Base-by-base conservation (phyloP, 2,329 filamentous ascomycete species). In the Neofusicoccum ribis region DNA sequence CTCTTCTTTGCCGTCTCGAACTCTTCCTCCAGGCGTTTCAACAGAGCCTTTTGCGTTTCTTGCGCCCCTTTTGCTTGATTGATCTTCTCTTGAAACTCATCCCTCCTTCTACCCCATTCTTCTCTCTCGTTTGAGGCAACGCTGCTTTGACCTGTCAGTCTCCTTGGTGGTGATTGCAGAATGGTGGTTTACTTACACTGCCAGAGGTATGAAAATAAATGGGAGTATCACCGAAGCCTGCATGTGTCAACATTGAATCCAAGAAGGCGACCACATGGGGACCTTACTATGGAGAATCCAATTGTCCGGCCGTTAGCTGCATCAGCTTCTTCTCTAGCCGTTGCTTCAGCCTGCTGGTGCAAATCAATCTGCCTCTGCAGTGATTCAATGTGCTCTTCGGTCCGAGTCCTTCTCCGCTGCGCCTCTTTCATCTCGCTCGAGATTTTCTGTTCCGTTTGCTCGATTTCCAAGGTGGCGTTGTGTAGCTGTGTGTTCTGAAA, bases 141-240 rank as follows among this genome's bases (percentile, higher is more conserved):
- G 17, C 56, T 60, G 31, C 23, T 14, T 14, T 1, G 27, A 5
- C 7, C 20, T 7, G 43, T 60, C 54, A 59, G 41, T 7, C 5
- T 8, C 27, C 27, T 12, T 37, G 6, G 34, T 37, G 9, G 11
- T 2, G 1, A 27, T 2, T 23, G 8, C 2, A 2, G 3, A 7
- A 12, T 11, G 20, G 15, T 4, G n/a, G 43, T 6, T 20, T 5
- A 36, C 31, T 37, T 60, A 60, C 56, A 60, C 43, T 39, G 56
- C 56, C 2, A 60, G 17, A 2, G 56, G 56, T 14, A 60, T 60
- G 41, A 60, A 60, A 8, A 60, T 37, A n/a, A 60, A 60, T 20
- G 56, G 56, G 1, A 60, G n/a, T 17, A 60, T 47, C 12, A 44
- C 56, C 1, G 56, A 60, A 8, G 56, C 56, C 56, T 60, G 41